These are phyloP conservation scores for Eucalyptus curtisii DNA, from an alignment of 345 rosid species.

Conservation along the genomic window DNA sequence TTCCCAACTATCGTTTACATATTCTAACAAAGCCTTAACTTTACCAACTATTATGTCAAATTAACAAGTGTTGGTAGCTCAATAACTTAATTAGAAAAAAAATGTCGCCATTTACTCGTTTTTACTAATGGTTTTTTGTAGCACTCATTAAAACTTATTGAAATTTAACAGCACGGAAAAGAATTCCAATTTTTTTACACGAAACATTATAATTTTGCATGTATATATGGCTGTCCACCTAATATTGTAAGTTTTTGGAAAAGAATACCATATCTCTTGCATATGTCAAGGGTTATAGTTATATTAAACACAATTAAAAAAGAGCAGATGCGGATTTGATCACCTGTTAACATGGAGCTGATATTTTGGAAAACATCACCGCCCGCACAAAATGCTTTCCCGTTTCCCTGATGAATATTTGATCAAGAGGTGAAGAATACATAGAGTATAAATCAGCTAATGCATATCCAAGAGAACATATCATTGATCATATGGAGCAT, in stretches of 20 bases:
- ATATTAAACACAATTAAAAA: background rate
- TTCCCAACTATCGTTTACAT: background rate
- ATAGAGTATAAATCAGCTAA: background rate
- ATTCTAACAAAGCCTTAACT: background rate
- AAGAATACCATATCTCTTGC: background rate
- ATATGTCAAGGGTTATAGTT: background rate
- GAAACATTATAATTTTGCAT: background rate
- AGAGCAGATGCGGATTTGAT: background rate
- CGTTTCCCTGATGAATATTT: background rate
- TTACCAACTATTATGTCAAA: background rate
- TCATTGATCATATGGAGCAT: background rate
- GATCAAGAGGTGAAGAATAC: background rate
- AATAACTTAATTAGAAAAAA: background rate
- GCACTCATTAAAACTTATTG: background rate
- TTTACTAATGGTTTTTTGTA: background rate
- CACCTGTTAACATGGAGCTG: background rate
- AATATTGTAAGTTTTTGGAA: background rate
- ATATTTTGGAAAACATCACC: background rate
- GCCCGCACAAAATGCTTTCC: background rate
- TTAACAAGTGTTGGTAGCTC: background rate
- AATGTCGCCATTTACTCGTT: background rate
- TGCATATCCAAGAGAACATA: background rate
- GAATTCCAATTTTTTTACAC: background rate
- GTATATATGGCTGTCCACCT: background rate
- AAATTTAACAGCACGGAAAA: background rate